These are phyloP conservation scores for Globisporangium irregulare DNA, from an alignment of 352 stramenopile genomes.

Conservation along the genomic window DNA sequence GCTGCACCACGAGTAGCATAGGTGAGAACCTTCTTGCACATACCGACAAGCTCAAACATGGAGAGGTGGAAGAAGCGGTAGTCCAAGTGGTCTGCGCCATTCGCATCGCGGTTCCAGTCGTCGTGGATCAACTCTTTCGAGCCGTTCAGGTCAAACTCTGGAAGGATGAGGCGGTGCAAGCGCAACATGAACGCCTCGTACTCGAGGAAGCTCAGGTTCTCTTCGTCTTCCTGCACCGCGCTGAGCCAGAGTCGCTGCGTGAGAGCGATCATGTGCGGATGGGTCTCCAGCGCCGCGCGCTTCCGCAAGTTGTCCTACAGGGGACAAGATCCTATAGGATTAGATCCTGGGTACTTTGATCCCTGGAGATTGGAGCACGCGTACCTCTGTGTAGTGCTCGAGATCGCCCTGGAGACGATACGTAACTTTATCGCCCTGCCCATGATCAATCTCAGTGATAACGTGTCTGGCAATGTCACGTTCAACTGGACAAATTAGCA, in stretches of 20 bases:
- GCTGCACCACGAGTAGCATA: neutral
- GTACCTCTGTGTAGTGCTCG: slow-evolving; percentile 69
- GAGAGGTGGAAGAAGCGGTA: slow-evolving; percentile 79
- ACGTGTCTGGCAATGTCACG: slow-evolving; percentile 38
- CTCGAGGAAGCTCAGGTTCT: slow-evolving; percentile 38
- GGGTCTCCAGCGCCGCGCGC: slow-evolving; percentile 48
- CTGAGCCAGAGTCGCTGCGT: slow-evolving; percentile 72
- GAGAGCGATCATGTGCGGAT: slow-evolving; percentile 65
- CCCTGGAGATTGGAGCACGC: neutral
- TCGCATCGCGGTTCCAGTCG: slow-evolving; percentile 65
- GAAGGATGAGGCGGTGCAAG: slow-evolving; percentile 72
- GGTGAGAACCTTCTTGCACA: slow-evolving; percentile 9
- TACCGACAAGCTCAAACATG: slow-evolving; percentile 81
- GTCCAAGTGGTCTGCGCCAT: slow-evolving; percentile 45
- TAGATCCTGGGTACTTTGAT: neutral
- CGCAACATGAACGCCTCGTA: slow-evolving; percentile 76
- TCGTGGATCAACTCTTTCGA: slow-evolving; percentile 65
- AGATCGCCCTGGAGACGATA: slow-evolving; percentile 73
- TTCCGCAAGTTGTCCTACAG: slow-evolving; percentile 69
- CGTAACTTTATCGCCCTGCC: slow-evolving; percentile 29
- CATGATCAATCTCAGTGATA: slow-evolving; percentile 39
- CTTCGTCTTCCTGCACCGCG: slow-evolving; percentile 26
- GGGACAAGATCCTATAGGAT: neutral
- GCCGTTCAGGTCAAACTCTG: slow-evolving; percentile 61
- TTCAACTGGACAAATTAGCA: neutral